phyloP scores from a whole-genome alignment of 2,329 filamentous ascomycete genomes.

The Cordyceps tenuipes region DNA sequence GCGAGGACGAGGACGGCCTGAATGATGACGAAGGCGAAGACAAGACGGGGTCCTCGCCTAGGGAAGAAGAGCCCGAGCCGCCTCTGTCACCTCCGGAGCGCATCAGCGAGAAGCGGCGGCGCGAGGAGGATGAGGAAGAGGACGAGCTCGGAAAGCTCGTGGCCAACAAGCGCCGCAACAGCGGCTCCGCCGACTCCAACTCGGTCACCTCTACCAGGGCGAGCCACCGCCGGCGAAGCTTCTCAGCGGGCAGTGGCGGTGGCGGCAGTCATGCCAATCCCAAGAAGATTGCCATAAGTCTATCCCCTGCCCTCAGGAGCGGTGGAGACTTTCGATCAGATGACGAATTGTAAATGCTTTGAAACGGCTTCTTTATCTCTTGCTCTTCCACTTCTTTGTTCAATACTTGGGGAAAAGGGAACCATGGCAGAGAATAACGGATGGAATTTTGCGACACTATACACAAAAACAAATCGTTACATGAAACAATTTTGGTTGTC shows the following conservation, averaged over 20 bases:
- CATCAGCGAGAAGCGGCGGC: slow-evolving; percentile 77
- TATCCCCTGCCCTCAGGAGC: slow-evolving; percentile 39
- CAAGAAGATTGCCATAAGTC: slow-evolving; percentile 52
- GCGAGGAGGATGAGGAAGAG: slow-evolving; percentile 85
- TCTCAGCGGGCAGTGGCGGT: slow-evolving; percentile 30
- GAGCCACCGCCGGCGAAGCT: slow-evolving; percentile 30
- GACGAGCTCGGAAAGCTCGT: slow-evolving; percentile 84
- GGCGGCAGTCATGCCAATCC: slow-evolving; percentile 24
- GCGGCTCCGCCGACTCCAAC: slow-evolving; percentile 40
- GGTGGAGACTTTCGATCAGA: slow-evolving; percentile 28
- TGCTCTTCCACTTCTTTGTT: neutral
- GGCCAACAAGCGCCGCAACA: slow-evolving; percentile 53
- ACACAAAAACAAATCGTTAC: slow-evolving; percentile 3
- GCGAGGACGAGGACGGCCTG: slow-evolving; percentile 24
- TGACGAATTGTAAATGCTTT: slow-evolving; percentile 28
- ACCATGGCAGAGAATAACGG: neutral
- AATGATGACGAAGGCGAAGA: slow-evolving; percentile 14
- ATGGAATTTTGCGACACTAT: neutral
- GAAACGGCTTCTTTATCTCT: neutral
- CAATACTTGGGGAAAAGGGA: neutral
- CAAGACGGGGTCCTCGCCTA: slow-evolving; percentile 12
- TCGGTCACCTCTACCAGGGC: slow-evolving; percentile 25
- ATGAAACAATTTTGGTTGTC: neutral
- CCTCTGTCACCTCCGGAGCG: slow-evolving; percentile 57
- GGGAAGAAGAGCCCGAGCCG: slow-evolving; percentile 23